Evolutionary conservation across 1,284 basidiomycete species (phyloP).

Genomic region (Leccinum colubrinum): DNA sequence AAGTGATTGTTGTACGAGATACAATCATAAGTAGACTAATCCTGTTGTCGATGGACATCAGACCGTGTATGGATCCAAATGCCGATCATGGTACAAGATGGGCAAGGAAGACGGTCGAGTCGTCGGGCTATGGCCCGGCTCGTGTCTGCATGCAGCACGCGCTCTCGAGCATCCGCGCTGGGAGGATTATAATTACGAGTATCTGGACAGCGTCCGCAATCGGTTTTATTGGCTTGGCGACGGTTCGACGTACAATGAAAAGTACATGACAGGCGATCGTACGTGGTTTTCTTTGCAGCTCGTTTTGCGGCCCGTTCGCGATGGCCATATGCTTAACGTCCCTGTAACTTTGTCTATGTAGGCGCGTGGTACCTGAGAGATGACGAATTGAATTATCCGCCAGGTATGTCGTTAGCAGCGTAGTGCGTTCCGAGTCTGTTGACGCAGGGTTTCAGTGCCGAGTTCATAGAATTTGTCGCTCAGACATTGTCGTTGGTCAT

Average conservation of each 20-base stretch:
- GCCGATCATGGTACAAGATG: conserved; percentile 39
- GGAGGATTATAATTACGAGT: conserved; percentile 64
- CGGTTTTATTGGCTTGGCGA: conserved; percentile 60
- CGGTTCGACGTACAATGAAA: conserved; percentile 48
- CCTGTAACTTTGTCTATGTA: too few relatives aligned
- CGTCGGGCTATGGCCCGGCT: conserved; percentile 60
- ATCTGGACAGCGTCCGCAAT: conserved; percentile 41
- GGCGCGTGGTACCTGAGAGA: too few relatives aligned
- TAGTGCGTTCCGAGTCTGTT: too few relatives aligned
- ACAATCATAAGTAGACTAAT: conserved; percentile 20
- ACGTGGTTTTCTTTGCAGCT: conserved; percentile 23
- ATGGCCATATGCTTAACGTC: too few relatives aligned
- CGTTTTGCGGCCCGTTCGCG: too few relatives aligned
- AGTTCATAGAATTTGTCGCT: too few relatives aligned
- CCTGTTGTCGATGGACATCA: conserved; percentile 19
- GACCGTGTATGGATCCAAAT: conserved; percentile 60
- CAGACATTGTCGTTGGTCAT: too few relatives aligned
- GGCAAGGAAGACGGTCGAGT: conserved; percentile 58
- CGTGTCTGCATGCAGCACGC: conserved; percentile 50
- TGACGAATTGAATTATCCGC: too few relatives aligned
- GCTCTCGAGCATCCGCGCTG: conserved; percentile 55
- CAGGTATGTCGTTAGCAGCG: too few relatives aligned
- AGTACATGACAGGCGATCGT: conserved; percentile 46
- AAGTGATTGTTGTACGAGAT: not conserved
- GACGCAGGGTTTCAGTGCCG: too few relatives aligned